phyloP scores from a whole-genome alignment of 768 basidiomycete genomes.

The Hypsizygus marmoreus region DNA sequence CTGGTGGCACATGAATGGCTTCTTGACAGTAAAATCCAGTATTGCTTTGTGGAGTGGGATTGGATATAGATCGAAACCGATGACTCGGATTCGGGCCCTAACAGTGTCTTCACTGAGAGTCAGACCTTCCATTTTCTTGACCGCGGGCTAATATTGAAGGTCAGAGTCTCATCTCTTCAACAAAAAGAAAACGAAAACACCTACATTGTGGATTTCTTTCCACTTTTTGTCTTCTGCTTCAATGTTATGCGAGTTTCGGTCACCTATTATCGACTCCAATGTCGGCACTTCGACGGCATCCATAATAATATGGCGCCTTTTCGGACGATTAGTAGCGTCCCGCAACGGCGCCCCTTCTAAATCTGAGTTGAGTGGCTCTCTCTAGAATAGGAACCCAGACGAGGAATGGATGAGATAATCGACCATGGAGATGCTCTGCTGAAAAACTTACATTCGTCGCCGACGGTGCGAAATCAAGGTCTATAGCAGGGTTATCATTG shows the following conservation, averaged over 20 bases:
- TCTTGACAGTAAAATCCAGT: slow-evolving; percentile 28
- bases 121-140: slow-evolving; percentile 18
- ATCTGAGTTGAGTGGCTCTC: too few species aligned
- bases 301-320: slow-evolving; percentile 15
- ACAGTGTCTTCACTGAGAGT: slow-evolving; percentile 10
- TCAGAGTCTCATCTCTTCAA: neutral
- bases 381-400: too few species aligned
- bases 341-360: too few species aligned
- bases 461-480: neutral
- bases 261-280: neutral
- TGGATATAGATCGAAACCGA: slow-evolving; percentile 24
- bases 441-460: neutral
- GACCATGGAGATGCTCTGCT: too few species aligned
- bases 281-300: slow-evolving; percentile 17
- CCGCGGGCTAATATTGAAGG: slow-evolving; percentile 13
- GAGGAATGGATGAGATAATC: too few species aligned
- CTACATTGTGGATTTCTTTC: slow-evolving; percentile 1
- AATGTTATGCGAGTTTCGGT: neutral
- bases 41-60: slow-evolving; percentile 25
- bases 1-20: slow-evolving; percentile 27
- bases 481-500: neutral
- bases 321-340: too few species aligned
- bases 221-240: neutral
- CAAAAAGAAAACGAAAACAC: neutral
- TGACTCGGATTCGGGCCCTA: slow-evolving; percentile 13